These are phyloP conservation scores for Syzygium jambos DNA, from an alignment of 345 rosid species.

Conservation along the genomic window DNA sequence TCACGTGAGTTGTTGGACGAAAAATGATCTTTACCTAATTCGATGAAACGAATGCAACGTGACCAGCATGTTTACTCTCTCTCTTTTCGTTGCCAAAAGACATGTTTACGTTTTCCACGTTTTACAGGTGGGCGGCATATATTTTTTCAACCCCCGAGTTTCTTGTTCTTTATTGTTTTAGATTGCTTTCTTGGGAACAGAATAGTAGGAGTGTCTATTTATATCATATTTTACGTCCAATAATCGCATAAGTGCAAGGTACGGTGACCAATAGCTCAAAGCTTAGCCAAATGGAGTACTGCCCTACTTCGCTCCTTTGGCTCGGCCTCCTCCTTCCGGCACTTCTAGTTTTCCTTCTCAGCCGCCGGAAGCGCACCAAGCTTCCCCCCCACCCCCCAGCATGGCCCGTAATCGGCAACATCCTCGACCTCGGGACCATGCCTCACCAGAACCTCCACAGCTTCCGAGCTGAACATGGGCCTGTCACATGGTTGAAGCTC, in stretches of 20 bases:
- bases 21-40: too few relatives aligned
- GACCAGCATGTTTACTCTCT: neutral
- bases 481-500: constrained; percentile 10
- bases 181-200: neutral
- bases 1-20: too few relatives aligned
- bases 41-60: neutral
- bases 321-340: neutral
- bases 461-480: neutral
- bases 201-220: neutral
- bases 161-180: neutral
- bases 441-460: neutral
- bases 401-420: neutral
- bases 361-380: neutral
- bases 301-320: neutral
- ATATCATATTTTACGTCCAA: neutral
- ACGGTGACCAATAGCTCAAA: neutral
- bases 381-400: neutral
- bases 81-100: neutral
- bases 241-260: neutral
- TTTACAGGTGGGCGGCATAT: neutral
- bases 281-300: neutral
- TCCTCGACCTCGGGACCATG: neutral
- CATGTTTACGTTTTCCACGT: neutral
- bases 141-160: neutral
- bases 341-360: neutral